phyloP scores from a whole-genome alignment of 2,329 filamentous ascomycete species.

The Thielaviopsis populi region DNA sequence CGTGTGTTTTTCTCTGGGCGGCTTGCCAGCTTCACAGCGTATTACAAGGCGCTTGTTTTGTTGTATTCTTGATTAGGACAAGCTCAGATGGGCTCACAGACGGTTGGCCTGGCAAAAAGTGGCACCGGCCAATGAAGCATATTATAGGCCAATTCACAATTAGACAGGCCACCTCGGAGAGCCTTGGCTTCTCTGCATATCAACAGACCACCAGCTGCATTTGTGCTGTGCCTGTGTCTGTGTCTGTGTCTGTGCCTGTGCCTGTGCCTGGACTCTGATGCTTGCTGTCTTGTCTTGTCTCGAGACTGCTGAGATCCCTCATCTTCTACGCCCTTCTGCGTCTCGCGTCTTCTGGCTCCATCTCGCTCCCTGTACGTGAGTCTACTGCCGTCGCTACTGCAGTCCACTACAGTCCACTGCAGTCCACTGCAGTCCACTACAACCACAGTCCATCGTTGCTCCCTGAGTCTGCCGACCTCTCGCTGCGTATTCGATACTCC shows the following conservation, averaged over 20 bases:
- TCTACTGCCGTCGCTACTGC: too few relatives aligned
- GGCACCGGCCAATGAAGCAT: neutral
- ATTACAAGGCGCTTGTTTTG: neutral
- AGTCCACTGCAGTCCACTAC: neutral
- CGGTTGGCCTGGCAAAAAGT: conserved; percentile 6
- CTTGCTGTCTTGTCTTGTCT: too few relatives aligned
- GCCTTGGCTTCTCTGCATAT: neutral
- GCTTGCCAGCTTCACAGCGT: neutral
- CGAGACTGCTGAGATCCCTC: neutral
- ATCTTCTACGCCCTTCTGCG: neutral
- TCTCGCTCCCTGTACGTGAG: neutral
- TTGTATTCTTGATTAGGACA: neutral
- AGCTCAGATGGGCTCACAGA: neutral
- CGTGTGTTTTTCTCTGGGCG: neutral
- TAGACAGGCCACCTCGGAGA: neutral
- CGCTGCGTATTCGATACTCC: neutral
- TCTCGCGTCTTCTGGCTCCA: neutral
- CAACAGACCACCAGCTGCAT: too few relatives aligned
- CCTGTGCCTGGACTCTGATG: neutral
- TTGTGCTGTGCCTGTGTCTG: neutral
- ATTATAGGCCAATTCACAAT: neutral
- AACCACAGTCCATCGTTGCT: neutral
- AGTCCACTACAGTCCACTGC: neutral
- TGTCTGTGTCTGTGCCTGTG: neutral
- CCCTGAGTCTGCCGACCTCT: neutral